Evolutionary conservation across 495 filamentous ascomycete genomes (phyloP).

Genomic region (Penicillium egyptiacum): DNA sequence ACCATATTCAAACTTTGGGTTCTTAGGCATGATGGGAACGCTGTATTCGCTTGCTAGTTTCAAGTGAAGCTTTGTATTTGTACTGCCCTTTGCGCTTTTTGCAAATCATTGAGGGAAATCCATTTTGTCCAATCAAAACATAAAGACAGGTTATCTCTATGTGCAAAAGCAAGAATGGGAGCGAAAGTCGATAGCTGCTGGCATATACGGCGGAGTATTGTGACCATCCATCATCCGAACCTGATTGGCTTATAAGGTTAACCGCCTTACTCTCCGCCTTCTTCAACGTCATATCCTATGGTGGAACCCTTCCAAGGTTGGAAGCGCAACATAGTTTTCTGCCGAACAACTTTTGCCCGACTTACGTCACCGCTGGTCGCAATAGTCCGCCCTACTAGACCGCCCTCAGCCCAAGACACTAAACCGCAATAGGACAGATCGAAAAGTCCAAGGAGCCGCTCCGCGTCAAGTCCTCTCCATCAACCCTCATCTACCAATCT

Average conservation of each 20-base stretch:
- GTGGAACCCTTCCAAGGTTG: too few species aligned
- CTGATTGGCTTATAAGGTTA: background rate
- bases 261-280: background rate
- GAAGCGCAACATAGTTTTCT: background rate
- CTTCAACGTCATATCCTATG: background rate
- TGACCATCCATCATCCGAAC: background rate
- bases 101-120: background rate
- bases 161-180: background rate
- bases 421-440: constrained; percentile 39
- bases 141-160: background rate
- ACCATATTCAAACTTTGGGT: constrained; percentile 53
- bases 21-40: constrained; percentile 42
- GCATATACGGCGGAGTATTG: background rate
- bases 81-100: constrained; percentile 1
- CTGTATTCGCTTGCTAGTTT: constrained; percentile 13
- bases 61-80: constrained; percentile 14
- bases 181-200: background rate
- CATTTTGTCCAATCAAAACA: background rate
- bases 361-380: background rate
- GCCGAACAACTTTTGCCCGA: background rate
- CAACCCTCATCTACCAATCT: constrained; percentile 31
- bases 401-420: constrained; percentile 33
- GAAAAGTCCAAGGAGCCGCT: constrained; percentile 48
- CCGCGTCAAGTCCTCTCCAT: constrained; percentile 32
- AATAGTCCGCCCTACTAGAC: background rate